phyloP scores from a whole-genome alignment of 306 rosid species.

The Acmispon strigosus region DNA sequence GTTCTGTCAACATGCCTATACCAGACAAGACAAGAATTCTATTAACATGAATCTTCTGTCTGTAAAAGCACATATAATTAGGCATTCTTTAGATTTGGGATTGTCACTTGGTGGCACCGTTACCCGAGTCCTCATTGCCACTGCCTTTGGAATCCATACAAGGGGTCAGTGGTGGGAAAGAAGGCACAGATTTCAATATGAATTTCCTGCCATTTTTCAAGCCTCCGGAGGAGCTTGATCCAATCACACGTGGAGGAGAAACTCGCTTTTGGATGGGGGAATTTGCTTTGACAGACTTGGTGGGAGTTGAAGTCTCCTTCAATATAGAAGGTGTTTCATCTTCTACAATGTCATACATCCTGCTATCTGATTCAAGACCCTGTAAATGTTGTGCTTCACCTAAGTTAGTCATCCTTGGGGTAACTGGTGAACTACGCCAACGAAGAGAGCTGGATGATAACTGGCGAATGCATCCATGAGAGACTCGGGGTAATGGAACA shows the following conservation, averaged over 20 bases:
- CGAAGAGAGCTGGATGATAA: constrained; percentile 27
- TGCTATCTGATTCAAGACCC: constrained; percentile 18
- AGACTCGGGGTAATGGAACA: constrained; percentile 2
- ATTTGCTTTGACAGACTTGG: constrained; percentile 36
- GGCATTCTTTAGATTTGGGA: constrained; percentile 4
- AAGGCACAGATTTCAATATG: constrained; percentile 43
- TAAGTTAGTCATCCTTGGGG: constrained; percentile 30
- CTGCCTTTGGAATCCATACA: constrained; percentile 29
- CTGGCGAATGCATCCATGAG: constrained; percentile 19
- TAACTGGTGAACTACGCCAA: constrained; percentile 43
- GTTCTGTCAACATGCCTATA: not conserved
- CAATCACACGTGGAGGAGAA: constrained; percentile 55
- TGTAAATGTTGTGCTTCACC: constrained; percentile 21
- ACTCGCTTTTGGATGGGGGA: constrained; percentile 66
- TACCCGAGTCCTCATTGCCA: constrained; percentile 15
- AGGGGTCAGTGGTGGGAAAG: constrained; percentile 61
- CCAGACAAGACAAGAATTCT: constrained; percentile 15
- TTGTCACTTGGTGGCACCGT: constrained; percentile 13
- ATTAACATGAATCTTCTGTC: not conserved
- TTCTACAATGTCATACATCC: constrained; percentile 35
- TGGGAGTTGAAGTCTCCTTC: constrained; percentile 38
- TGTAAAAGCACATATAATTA: not conserved
- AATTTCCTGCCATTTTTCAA: constrained; percentile 49
- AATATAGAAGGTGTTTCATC: constrained; percentile 53
- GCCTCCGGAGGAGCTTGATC: constrained; percentile 43